These are phyloP conservation scores for Asterella californica DNA, from an alignment of 225 moss, liverwort and hornwort species.

Conservation along the genomic window DNA sequence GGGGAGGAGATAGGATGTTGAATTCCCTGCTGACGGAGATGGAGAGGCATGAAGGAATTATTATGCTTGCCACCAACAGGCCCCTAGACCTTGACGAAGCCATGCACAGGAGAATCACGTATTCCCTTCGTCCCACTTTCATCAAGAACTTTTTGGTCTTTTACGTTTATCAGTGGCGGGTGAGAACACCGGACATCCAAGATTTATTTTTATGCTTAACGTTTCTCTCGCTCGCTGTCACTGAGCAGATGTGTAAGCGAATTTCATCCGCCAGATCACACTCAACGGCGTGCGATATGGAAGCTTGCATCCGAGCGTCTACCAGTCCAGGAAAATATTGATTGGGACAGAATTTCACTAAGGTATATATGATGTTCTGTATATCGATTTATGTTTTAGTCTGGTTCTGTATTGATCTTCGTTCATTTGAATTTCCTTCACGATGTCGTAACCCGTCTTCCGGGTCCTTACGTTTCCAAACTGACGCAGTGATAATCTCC, in stretches of 20 bases:
- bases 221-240: neutral
- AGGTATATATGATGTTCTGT: too few species aligned
- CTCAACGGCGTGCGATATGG: conserved; percentile 64
- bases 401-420: too few species aligned
- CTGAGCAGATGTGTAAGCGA: conserved; percentile 57
- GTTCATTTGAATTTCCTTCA: too few species aligned
- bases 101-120: conserved; percentile 66
- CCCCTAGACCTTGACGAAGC: conserved; percentile 68
- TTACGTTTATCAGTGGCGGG: neutral
- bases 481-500: too few species aligned
- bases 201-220: neutral
- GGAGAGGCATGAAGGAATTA: conserved; percentile 67
- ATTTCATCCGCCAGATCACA: conserved; percentile 60
- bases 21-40: conserved; percentile 64
- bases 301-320: conserved; percentile 56
- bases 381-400: too few species aligned
- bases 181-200: neutral
- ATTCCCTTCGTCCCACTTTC: neutral
- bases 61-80: conserved; percentile 64
- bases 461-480: too few species aligned
- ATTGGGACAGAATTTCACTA: conserved; percentile 61
- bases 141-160: neutral
- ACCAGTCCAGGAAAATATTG: conserved; percentile 46
- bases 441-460: too few species aligned
- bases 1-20: conserved; percentile 58